Conservation (phyloP, 2,329 filamentous ascomycete species). For the Penicillium capsulatum region DNA sequence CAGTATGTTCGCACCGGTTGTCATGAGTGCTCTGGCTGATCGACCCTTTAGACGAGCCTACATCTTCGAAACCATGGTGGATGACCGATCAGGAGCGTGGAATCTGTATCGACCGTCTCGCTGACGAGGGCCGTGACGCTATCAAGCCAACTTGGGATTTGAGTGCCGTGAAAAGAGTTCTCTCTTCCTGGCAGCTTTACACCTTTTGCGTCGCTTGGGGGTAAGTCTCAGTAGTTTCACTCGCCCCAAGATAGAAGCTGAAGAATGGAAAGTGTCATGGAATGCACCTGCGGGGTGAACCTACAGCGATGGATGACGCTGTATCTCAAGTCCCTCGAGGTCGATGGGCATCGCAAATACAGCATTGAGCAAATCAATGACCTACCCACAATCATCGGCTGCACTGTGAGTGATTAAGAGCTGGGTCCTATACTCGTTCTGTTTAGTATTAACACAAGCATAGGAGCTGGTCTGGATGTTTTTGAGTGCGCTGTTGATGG, state of each 20-base stretch:
- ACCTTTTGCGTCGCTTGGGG: conserved; percentile 5
- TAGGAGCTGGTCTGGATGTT: background rate
- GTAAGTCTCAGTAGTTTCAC: background rate
- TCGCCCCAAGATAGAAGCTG: no score
- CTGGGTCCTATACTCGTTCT: no score
- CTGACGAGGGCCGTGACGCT: background rate
- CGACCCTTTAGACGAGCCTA: background rate
- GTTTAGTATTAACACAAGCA: background rate
- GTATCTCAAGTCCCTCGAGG: background rate
- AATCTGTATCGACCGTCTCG: conserved; percentile 1
- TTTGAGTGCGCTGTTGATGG: conserved; percentile 1
- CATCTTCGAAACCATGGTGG: background rate
- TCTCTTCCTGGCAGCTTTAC: conserved; percentile 5
- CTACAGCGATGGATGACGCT: background rate
- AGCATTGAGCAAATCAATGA: background rate
- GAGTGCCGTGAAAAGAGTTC: conserved; percentile 1
- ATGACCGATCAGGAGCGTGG: conserved; percentile 3
- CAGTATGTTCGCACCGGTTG: no score
- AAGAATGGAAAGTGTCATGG: background rate
- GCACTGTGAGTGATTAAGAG: background rate
- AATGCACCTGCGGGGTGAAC: conserved; percentile 1
- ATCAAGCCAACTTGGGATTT: background rate
- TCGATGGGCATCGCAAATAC: background rate
- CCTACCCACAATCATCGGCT: background rate
- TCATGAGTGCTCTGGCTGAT: background rate